Evolutionary conservation across 2,329 filamentous ascomycete species (phyloP), one percentile per base, ranked within the genome.

Genomic region (Fusarium sp.): DNA sequence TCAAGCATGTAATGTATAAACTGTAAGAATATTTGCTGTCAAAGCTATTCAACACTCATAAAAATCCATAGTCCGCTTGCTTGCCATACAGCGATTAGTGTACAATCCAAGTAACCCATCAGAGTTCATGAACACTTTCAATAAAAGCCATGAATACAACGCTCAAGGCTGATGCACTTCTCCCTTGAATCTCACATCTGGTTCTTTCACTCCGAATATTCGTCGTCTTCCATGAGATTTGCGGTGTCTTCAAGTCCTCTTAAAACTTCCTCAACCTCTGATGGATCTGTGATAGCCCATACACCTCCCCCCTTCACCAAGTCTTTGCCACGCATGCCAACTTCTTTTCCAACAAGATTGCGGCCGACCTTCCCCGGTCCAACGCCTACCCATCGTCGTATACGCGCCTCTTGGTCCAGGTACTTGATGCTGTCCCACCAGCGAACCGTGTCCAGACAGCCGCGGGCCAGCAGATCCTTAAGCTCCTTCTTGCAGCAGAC

Each of bases 361-460:
- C 94, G 86, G 1, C 95, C 95, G 4, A 98, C 95, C 77, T 97
- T 97, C 7, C 95, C 95, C 0, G 95, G 95, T 1, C 95, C 95
- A 65, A 98, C 93, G 41, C 95, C 95, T 48, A 98, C 87, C 91
- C 95, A 97, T 56, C 94, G 84, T 72, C 90, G 85, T 18, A 97
- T 92, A 66, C 90, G 90, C 74, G 90, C 87, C 72, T 96, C 89
- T 76, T 96, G 90, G 76, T 97, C 93, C 48, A 97, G 82, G 75
- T 96, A 97, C 69, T 88, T 89, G 73, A 98, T 94, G 73, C 92
- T 96, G 71, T 96, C 93, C 90, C 94, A 97, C 95, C 95, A 98
- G 60, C 88, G 85, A 40, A 98, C 93, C 29, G 94, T 97, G 80
- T 97, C 93, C n/a, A 96, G 88, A 64, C 91, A 94, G 74, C 94